Conservation (phyloP, 2,329 filamentous ascomycete species). For the Cephalotrichum gorgonifer region DNA sequence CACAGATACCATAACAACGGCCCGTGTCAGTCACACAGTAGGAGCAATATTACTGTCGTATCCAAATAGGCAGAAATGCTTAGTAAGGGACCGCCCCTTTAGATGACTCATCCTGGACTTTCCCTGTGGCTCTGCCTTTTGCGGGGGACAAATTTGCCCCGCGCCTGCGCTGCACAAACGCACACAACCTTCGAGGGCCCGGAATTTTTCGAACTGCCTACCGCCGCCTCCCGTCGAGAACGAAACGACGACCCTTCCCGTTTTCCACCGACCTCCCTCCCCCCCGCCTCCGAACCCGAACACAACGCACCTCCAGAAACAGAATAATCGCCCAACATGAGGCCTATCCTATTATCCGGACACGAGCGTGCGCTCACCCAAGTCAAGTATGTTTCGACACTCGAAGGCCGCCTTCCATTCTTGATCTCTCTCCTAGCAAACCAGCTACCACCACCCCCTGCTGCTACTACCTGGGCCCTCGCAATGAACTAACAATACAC, state of each 20-base stretch:
- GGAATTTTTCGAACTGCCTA: conserved; percentile 7
- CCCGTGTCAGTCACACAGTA: too few relatives aligned
- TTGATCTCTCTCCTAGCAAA: too few relatives aligned
- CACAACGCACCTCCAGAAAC: conserved; percentile 8
- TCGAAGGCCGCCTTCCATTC: too few relatives aligned
- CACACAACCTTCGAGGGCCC: conserved; percentile 8
- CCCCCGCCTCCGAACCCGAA: conserved; percentile 7
- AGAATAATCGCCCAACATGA: conserved; percentile 56
- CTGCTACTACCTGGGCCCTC: conserved; percentile 10
- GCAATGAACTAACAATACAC: conserved; percentile 8
- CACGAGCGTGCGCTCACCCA: conserved; percentile 96
- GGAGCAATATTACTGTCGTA: too few relatives aligned
- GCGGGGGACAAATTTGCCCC: conserved; percentile 4
- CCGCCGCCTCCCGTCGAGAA: background rate
- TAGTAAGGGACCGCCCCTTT: too few relatives aligned
- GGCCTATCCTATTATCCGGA: conserved; percentile 89
- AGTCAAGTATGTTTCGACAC: conserved; percentile 67
- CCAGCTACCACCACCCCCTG: conserved; percentile 1
- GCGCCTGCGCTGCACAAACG: conserved; percentile 9
- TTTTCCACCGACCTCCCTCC: conserved; percentile 5
- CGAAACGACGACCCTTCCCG: conserved; percentile 8
- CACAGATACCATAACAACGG: too few relatives aligned
- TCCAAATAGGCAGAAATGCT: too few relatives aligned
- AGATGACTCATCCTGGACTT: conserved; percentile 4
- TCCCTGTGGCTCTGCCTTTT: background rate